phyloP scores from a whole-genome alignment of 1,284 basidiomycete species.

The Ganoderma resinaceum region DNA sequence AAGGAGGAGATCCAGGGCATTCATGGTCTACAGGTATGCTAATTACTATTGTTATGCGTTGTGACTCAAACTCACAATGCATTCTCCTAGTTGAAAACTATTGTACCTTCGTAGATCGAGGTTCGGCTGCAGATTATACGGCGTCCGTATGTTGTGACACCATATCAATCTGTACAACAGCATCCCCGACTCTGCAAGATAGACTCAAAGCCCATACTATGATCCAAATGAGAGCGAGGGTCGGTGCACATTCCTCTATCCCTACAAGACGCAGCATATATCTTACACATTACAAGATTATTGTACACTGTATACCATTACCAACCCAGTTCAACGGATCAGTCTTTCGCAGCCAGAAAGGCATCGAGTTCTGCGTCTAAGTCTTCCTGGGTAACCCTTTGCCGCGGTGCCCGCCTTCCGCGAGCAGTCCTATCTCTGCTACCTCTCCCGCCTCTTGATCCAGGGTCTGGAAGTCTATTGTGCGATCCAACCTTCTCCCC shows the following conservation, averaged over 20 bases:
- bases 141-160: slow-evolving; percentile 5
- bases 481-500: slow-evolving; percentile 36
- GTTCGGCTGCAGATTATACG: background rate
- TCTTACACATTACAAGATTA: slow-evolving; percentile 17
- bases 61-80: background rate
- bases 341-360: slow-evolving; percentile 59
- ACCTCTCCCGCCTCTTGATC: slow-evolving; percentile 16
- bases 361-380: slow-evolving; percentile 81
- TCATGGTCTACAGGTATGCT: slow-evolving; percentile 89
- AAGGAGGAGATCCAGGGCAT: slow-evolving; percentile 93
- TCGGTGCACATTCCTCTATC: slow-evolving; percentile 17
- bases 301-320: slow-evolving; percentile 18
- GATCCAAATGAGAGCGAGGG: slow-evolving; percentile 6
- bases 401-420: slow-evolving; percentile 42
- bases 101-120: slow-evolving; percentile 24
- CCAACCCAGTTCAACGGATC: slow-evolving; percentile 15
- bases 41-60: background rate
- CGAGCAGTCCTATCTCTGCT: slow-evolving; percentile 31
- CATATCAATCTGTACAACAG: background rate
- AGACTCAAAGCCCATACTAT: background rate
- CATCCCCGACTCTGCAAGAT: background rate
- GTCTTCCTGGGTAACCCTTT: slow-evolving; percentile 69
- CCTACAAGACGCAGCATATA: slow-evolving; percentile 21
- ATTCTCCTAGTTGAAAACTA: slow-evolving; percentile 24
- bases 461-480: slow-evolving; percentile 15